A percentile compares a stretch with the other conserved stretches of the same genome.
Conservation (phyloP, 1,284 basidiomycete genomes). For the Trametes polyzona region DNA sequence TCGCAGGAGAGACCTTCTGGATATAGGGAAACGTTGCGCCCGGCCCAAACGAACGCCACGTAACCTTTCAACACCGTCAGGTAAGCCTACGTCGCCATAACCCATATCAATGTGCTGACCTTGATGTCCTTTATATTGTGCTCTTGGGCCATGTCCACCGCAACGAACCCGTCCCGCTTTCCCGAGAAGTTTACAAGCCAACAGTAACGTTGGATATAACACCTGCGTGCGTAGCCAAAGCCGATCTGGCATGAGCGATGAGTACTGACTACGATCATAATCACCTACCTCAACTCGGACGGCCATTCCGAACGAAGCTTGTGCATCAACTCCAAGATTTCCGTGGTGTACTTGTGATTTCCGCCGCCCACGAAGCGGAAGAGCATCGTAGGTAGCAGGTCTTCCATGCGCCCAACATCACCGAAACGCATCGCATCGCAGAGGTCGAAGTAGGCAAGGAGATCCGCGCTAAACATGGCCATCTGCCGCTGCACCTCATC, state of each 20-base stretch:
- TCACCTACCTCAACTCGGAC: constrained; percentile 31
- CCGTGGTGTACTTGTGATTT: constrained; percentile 1
- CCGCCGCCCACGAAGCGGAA: constrained; percentile 30
- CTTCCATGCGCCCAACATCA: constrained; percentile 44
- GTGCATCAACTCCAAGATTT: constrained; percentile 42
- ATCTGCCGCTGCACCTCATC: constrained; percentile 23
- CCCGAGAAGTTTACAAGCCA: constrained; percentile 42
- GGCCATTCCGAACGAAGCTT: constrained; percentile 39
- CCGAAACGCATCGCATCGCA: constrained; percentile 39
- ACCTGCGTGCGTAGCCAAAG: too few relatives aligned
- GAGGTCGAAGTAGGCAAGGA: constrained; percentile 40
- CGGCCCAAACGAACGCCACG: constrained; percentile 7
- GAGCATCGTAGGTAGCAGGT: constrained; percentile 34
- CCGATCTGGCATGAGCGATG: too few relatives aligned
- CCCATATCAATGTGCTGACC: background rate
- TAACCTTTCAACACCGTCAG: too few relatives aligned
- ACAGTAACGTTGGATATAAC: constrained; percentile 36
- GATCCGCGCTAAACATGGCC: constrained; percentile 39
- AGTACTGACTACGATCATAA: too few relatives aligned
- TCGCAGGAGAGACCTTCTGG: constrained; percentile 8
- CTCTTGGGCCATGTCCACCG: constrained; percentile 23
- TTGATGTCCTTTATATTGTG: constrained; percentile 19
- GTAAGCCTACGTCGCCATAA: too few relatives aligned
- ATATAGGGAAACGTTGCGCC: constrained; percentile 10
- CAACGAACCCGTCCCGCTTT: constrained; percentile 21